phyloP scores from a whole-genome alignment of 2,329 filamentous ascomycete species.

The Cordyceps javanica region DNA sequence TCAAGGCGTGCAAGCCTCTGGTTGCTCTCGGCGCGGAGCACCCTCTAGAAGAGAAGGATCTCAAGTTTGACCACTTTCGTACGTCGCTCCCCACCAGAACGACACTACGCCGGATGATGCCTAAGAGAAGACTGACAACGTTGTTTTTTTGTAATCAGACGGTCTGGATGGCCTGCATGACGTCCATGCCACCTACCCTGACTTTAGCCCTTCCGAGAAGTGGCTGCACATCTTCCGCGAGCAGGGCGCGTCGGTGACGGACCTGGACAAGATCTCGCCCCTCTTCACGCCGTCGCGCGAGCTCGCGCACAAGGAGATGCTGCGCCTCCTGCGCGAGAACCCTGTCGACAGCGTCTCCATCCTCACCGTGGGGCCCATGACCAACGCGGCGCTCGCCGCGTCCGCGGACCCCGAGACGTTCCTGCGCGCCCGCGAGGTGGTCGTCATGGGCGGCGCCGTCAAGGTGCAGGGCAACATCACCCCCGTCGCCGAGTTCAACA shows the following conservation, averaged over 20 bases:
- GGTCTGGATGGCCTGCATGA: conserved; percentile 71
- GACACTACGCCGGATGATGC: neutral
- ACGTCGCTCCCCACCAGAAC: conserved; percentile 26
- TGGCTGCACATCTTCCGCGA: conserved; percentile 62
- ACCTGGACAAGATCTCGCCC: conserved; percentile 41
- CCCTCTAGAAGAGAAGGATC: conserved; percentile 73
- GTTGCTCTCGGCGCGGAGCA: conserved; percentile 83
- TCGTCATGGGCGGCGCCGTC: conserved; percentile 92
- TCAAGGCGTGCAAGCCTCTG: conserved; percentile 70
- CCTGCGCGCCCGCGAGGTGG: conserved; percentile 79
- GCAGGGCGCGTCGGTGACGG: conserved; percentile 20
- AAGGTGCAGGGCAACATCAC: conserved; percentile 74
- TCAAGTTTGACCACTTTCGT: conserved; percentile 88
- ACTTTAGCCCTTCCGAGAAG: conserved; percentile 66
- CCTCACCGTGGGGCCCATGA: conserved; percentile 81
- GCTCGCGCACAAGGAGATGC: conserved; percentile 77
- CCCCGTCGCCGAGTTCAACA: conserved; percentile 91
- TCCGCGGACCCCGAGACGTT: conserved; percentile 86
- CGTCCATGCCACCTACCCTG: conserved; percentile 67
- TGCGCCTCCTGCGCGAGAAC: conserved; percentile 77
- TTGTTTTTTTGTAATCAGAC: conserved; percentile 42
- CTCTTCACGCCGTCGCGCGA: conserved; percentile 71
- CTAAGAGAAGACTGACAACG: neutral
- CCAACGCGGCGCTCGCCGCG: conserved; percentile 87
- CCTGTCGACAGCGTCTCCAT: conserved; percentile 83